A percentile compares a stretch with the other conserved stretches of the same genome.
Evolutionary conservation across 768 basidiomycete genomes (phyloP).

Genomic region (Leccinum aurantiacum): DNA sequence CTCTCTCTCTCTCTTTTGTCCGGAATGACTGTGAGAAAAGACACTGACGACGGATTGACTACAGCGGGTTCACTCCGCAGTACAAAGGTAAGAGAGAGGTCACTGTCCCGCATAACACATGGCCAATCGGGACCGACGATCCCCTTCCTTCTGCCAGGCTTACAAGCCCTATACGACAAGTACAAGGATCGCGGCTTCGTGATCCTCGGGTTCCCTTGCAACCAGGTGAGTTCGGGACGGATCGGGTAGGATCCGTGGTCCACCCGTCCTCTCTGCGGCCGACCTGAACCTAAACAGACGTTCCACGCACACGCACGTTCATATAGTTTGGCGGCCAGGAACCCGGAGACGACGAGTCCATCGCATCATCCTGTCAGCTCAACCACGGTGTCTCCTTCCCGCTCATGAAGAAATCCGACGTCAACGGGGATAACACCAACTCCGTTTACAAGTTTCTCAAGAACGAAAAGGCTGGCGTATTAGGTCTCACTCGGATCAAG

Average conservation of each 20-base stretch:
- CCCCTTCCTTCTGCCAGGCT: conserved; percentile 43
- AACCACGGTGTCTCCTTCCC: conserved; percentile 93
- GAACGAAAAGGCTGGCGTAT: conserved; percentile 67
- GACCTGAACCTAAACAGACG: neutral
- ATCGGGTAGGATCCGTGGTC: neutral
- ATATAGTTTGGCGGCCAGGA: conserved; percentile 81
- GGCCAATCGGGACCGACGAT: neutral
- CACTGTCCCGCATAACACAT: neutral
- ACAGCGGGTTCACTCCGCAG: conserved; percentile 81
- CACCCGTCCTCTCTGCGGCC: too few relatives aligned
- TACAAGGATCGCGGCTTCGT: conserved; percentile 75
- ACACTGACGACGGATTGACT: conserved; percentile 1
- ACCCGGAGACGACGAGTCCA: conserved; percentile 74
- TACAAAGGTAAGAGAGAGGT: conserved; percentile 54
- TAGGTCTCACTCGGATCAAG: conserved; percentile 76
- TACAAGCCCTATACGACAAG: conserved; percentile 79
- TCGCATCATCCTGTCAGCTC: conserved; percentile 69
- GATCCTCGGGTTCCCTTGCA: conserved; percentile 90
- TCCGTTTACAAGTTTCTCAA: conserved; percentile 87
- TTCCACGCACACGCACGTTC: neutral
- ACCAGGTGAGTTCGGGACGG: conserved; percentile 57
- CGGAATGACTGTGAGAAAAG: neutral
- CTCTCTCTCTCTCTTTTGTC: neutral
- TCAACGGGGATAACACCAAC: conserved; percentile 85
- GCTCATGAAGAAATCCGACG: conserved; percentile 89